Conservation (phyloP, 129 eudicot genomes). For the Arctium minus region DNA sequence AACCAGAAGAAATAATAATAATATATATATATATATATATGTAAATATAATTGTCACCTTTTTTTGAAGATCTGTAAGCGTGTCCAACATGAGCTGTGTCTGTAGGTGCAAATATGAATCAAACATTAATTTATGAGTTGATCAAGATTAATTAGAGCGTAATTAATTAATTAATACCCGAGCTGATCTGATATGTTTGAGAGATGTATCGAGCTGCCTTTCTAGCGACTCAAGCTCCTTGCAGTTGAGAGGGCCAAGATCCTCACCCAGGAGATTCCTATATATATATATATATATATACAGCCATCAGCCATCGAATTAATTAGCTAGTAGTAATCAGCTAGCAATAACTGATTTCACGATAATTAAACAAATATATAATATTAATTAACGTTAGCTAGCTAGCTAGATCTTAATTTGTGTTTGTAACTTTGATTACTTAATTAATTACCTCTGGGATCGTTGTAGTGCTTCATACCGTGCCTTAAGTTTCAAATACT, state of each 20-base stretch:
- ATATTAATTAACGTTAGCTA: background rate
- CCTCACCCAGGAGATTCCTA: slow-evolving; percentile 96
- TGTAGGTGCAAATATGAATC: slow-evolving; percentile 21
- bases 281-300: no score
- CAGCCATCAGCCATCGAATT: no score
- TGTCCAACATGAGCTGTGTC: slow-evolving; percentile 93
- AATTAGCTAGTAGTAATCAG: background rate
- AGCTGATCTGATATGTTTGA: slow-evolving; percentile 86
- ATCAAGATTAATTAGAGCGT: background rate
- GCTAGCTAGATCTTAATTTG: background rate
- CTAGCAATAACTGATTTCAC: no score
- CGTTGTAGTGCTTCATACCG: slow-evolving; percentile 88
- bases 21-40: background rate
- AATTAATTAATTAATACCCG: slow-evolving; percentile 46
- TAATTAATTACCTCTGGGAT: slow-evolving; percentile 59
- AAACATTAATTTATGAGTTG: background rate
- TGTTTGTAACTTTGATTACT: background rate
- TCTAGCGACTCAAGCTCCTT: slow-evolving; percentile 95
- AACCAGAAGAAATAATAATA: background rate
- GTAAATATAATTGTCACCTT: slow-evolving; percentile 32
- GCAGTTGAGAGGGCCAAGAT: slow-evolving; percentile 92
- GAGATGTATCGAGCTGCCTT: slow-evolving; percentile 85
- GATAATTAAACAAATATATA: no score
- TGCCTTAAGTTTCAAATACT: slow-evolving; percentile 84
- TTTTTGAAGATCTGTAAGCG: slow-evolving; percentile 82